Evolutionary conservation across 441 rosid genomes (phyloP).

Genomic region (Euphorbia schlechtendalii): DNA sequence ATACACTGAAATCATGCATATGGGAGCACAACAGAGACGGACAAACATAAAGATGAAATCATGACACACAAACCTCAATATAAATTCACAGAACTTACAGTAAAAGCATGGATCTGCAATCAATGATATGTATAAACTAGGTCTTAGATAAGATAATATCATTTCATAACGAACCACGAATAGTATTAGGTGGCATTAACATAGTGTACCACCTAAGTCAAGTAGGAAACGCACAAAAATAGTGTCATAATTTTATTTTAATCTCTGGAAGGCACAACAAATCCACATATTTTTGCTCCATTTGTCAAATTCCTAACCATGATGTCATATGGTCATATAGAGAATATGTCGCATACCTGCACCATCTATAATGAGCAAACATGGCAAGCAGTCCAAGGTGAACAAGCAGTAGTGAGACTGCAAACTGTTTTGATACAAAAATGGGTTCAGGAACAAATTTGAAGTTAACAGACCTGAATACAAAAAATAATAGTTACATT

Average conservation of each 20-base stretch:
- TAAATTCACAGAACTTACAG: not conserved
- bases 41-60: not conserved
- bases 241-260: not conserved
- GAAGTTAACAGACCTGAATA: slow-evolving; percentile 93
- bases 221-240: not conserved
- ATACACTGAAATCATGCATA: not conserved
- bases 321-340: not conserved
- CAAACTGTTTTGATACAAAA: slow-evolving; percentile 85
- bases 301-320: not conserved
- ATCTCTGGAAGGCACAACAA: slow-evolving; percentile 1
- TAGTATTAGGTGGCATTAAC: not conserved
- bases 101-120: not conserved
- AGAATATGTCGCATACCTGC: slow-evolving; percentile 60
- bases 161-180: not conserved
- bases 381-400: slow-evolving; percentile 55
- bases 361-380: slow-evolving; percentile 84
- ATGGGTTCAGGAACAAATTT: slow-evolving; percentile 80
- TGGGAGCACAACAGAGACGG: not conserved
- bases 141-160: not conserved
- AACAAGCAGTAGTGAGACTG: slow-evolving; percentile 55
- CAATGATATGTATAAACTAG: not conserved
- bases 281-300: not conserved
- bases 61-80: not conserved
- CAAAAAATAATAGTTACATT: slow-evolving; percentile 19
- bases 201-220: not conserved